A percentile compares a stretch with the other conserved stretches of the same genome.
phyloP scores from a whole-genome alignment of 495 filamentous ascomycete genomes.

The Neurospora hispaniola region DNA sequence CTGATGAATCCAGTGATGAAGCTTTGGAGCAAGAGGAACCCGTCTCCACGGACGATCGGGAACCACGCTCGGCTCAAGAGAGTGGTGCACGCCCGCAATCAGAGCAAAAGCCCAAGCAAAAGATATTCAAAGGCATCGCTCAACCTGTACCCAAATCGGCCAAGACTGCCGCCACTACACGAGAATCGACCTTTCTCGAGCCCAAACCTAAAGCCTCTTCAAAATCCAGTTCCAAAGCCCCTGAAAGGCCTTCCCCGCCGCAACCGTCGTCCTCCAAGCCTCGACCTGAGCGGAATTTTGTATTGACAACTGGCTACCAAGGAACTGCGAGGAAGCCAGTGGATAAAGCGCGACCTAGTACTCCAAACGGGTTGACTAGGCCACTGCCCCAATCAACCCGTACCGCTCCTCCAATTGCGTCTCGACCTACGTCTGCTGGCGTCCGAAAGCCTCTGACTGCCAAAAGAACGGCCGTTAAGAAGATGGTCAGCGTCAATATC shows the following conservation, averaged over 20 bases:
- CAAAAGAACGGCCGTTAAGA: conserved; percentile 11
- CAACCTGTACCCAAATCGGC: neutral
- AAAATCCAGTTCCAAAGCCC: neutral
- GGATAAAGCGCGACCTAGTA: neutral
- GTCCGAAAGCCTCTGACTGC: conserved; percentile 5
- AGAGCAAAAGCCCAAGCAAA: neutral
- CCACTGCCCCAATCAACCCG: neutral
- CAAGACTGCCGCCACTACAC: neutral
- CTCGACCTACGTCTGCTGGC: neutral
- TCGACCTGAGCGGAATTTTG: neutral
- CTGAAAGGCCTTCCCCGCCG: neutral
- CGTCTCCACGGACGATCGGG: neutral
- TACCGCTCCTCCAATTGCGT: neutral
- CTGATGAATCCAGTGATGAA: neutral
- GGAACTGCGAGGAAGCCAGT: conserved; percentile 17
- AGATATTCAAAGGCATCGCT: conserved; percentile 1
- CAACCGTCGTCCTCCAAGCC: neutral
- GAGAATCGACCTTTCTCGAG: neutral
- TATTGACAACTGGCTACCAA: conserved; percentile 17
- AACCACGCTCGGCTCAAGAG: neutral
- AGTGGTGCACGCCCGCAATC: neutral
- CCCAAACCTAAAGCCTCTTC: neutral
- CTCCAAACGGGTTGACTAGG: neutral
- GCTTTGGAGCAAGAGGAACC: conserved; percentile 3
- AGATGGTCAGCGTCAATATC: conserved; percentile 14